These are phyloP conservation scores for Trichoderma gamsii DNA, from an alignment of 495 filamentous ascomycete genomes.

Conservation along the genomic window DNA sequence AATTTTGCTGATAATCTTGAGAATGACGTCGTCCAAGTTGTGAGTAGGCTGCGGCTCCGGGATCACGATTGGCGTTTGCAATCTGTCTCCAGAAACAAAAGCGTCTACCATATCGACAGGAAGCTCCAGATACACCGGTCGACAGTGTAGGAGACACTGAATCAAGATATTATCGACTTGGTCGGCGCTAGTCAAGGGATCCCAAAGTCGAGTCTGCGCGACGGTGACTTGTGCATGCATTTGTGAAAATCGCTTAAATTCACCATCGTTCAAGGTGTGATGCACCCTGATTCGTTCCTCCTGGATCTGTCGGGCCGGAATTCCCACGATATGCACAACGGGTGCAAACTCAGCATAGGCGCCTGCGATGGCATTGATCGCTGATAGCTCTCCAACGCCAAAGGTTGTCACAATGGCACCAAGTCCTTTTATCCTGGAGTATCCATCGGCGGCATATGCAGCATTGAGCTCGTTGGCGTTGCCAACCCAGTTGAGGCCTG, in stretches of 20 bases:
- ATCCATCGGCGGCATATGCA: constrained; percentile 67
- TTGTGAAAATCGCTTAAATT: constrained; percentile 15
- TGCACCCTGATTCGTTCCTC: constrained; percentile 41
- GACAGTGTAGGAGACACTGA: constrained; percentile 29
- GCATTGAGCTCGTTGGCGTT: constrained; percentile 55
- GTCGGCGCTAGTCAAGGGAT: background rate
- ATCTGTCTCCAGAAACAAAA: background rate
- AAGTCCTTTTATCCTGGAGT: constrained; percentile 62
- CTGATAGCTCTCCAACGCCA: constrained; percentile 63
- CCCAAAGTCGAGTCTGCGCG: background rate
- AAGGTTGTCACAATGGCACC: constrained; percentile 62
- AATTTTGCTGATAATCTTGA: constrained; percentile 22
- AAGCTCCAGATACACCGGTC: constrained; percentile 20
- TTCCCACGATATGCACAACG: constrained; percentile 60
- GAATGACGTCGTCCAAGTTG: too few species aligned
- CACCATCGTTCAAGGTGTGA: constrained; percentile 23
- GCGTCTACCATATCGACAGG: background rate
- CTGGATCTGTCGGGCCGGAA: constrained; percentile 46
- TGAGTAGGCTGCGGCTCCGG: constrained; percentile 13
- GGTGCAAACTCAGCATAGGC: constrained; percentile 57
- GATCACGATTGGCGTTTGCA: constrained; percentile 18
- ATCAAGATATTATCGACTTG: constrained; percentile 23
- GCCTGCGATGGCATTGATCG: constrained; percentile 63
- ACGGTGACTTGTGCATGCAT: constrained; percentile 16
- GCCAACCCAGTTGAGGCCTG: constrained; percentile 58